Percentiles rank a stretch among this genome's conserved stretches.
phyloP scores from a whole-genome alignment of 352 stramenopile species.

The Phytophthora pistaciae region DNA sequence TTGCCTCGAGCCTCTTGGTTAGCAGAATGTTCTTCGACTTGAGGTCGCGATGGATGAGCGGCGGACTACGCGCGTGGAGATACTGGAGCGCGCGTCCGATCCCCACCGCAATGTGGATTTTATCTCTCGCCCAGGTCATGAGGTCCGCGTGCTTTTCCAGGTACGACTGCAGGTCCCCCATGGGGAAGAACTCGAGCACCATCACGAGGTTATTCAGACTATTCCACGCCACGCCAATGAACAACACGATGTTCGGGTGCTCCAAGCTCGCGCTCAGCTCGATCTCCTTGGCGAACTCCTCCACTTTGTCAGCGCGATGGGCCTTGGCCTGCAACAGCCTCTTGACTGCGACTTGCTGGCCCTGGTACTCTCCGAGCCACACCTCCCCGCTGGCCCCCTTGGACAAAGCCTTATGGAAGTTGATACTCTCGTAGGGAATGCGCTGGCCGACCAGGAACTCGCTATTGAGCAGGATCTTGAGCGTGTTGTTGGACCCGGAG shows the following conservation, averaged over 20 bases:
- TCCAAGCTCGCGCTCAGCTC: background rate
- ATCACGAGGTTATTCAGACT: background rate
- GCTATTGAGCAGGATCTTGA: background rate
- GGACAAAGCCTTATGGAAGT: background rate
- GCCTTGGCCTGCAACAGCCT: background rate
- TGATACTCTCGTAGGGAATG: background rate
- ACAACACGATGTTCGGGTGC: background rate
- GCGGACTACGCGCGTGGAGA: background rate
- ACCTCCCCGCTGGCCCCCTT: background rate
- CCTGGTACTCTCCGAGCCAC: background rate
- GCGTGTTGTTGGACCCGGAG: background rate
- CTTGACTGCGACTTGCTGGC: background rate
- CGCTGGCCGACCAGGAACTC: background rate
- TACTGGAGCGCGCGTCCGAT: background rate
- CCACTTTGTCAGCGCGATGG: background rate
- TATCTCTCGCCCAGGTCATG: background rate
- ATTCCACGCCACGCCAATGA: background rate
- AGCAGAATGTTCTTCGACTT: constrained; percentile 71
- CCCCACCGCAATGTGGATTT: background rate
- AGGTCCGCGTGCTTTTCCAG: background rate
- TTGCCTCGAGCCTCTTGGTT: constrained; percentile 64
- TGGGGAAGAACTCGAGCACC: background rate
- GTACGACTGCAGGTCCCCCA: background rate
- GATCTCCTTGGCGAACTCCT: background rate
- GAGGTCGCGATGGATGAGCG: constrained; percentile 33